Base-by-base conservation (phyloP, 768 basidiomycete genomes). In the Russula compacta region DNA sequence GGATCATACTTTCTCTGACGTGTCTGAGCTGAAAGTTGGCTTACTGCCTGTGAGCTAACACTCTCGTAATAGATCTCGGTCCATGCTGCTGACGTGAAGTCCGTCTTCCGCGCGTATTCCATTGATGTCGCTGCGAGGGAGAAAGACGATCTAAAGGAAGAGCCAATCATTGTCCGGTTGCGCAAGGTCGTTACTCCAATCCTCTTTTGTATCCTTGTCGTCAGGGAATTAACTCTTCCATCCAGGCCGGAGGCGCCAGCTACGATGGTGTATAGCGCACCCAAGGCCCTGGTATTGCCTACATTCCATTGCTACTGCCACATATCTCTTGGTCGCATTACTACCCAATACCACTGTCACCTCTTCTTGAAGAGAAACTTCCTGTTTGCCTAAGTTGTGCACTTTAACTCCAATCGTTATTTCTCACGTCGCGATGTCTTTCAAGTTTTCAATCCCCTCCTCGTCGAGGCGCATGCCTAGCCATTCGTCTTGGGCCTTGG, bases 51-150 rank as follows among this genome's bases (percentile, higher is more conserved):
- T 51, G 47, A 60, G 65, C 66, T 67, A 57, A 62, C 24, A 8
- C 64, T 61, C 64, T 54, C 60, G 56, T 58, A 69, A 42, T 67
- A 95, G 92, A 89, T 95, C 69, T 95, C 94, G 60, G 93, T 98
- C 4, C 94, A 98, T 70, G 70, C 85, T 29, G 88, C 89, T 65
- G 86, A 92, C 75, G 92, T 97, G 73, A 95, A 97, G 77, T 70
- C 75, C 50, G 84, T 87, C 59, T 73, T 98, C 67, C 81, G 84
- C 64, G 81, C 76, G 61, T 94, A 80, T 75, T 91, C 91, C 54
- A 87, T 97, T 69, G 92, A 97, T 68, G 90, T 98, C 59, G 79
- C 90, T 14, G 93, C 93, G 39, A 79, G 81, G 55, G 86, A 91
- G 71, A 82, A 81, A 71, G 86, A 88, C 56, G 94, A 97, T 73